phyloP scores from a whole-genome alignment of 1,284 basidiomycete species.

The Ceratobasidium sp. region DNA sequence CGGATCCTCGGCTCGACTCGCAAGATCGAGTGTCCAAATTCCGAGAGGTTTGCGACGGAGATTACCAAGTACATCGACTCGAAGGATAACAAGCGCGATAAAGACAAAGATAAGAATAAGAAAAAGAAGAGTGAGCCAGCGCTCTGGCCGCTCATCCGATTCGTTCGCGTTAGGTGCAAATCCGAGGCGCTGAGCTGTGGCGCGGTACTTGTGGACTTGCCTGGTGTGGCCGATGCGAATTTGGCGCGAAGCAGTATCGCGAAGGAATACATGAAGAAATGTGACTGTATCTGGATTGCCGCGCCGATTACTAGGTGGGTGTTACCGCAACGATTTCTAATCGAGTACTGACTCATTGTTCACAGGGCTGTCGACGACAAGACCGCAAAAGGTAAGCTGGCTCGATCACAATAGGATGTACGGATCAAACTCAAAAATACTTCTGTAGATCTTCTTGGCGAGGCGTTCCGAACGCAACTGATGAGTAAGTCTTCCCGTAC shows the following conservation, averaged over 20 bases:
- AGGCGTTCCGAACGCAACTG: constrained; percentile 72
- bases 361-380: constrained; percentile 70
- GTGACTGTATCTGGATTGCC: constrained; percentile 56
- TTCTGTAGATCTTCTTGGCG: constrained; percentile 66
- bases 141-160: constrained; percentile 72
- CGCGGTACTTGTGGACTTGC: constrained; percentile 71
- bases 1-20: constrained; percentile 67
- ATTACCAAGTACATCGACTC: constrained; percentile 75
- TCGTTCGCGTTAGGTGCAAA: constrained; percentile 70
- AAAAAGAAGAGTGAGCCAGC: constrained; percentile 49
- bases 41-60: constrained; percentile 66
- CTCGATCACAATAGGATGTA: not conserved
- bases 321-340: constrained; percentile 54
- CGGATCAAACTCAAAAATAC: constrained; percentile 10
- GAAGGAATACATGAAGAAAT: constrained; percentile 72
- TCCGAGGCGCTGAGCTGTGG: constrained; percentile 67
- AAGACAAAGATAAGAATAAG: constrained; percentile 53
- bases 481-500: constrained; percentile 65
- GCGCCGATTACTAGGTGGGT: constrained; percentile 19
- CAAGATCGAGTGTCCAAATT: constrained; percentile 65
- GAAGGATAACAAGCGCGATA: constrained; percentile 69
- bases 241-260: constrained; percentile 69
- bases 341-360: constrained; percentile 68
- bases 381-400: constrained; percentile 65
- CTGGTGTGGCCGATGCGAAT: constrained; percentile 73